Base-by-base conservation (phyloP, 2,329 filamentous ascomycete genomes). In the Penicillium sp. region DNA sequence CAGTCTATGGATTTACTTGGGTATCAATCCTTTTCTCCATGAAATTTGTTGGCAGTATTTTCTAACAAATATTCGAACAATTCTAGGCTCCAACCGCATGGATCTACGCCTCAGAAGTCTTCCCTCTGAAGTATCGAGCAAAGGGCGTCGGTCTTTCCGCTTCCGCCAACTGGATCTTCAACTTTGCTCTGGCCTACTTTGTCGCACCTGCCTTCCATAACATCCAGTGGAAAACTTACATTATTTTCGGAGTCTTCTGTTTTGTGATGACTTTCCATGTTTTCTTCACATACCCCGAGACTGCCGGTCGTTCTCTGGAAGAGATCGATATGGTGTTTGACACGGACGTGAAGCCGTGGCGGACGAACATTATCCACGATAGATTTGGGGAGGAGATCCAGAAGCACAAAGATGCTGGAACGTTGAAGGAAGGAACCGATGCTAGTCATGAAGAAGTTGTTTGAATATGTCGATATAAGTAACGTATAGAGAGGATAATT, bases 171-270 rank as follows among this genome's bases (percentile, higher is more conserved):
- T 89, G 87, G 87, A 83, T 83, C 60, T 87, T 87, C 73, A 86
- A 86, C 73, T 87, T 79, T 58, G 77, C 78, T 0, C 71, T 82
- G 37, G 81, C 79, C 2, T 83, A 84, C 71, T 87, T 87, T 64
- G 82, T 85, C 0, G 83, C 85, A 0, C 84, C 84, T 0, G 82
- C 84, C 0, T 87, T 87, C 65, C 82, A 82, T 65, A 86, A 82
- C 71, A 86, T 86, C 66, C 68, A 80, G 65, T 86, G 83, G 79
- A 76, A 84, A 69, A 87, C 87, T 62, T 93, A 93, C 77, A 85
- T 93, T 74, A 84, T 94, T 65, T 94, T 94, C 71, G 91, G 84
- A 1, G 83, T 88, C 4, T 92, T 93, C 79, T 91, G 90, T 71
- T 83, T 82, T 0, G 82, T 82, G 6, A 89, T 90, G 69, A 87